phyloP scores from a whole-genome alignment of 352 stramenopile genomes.

The Elongisporangium prolatum region DNA sequence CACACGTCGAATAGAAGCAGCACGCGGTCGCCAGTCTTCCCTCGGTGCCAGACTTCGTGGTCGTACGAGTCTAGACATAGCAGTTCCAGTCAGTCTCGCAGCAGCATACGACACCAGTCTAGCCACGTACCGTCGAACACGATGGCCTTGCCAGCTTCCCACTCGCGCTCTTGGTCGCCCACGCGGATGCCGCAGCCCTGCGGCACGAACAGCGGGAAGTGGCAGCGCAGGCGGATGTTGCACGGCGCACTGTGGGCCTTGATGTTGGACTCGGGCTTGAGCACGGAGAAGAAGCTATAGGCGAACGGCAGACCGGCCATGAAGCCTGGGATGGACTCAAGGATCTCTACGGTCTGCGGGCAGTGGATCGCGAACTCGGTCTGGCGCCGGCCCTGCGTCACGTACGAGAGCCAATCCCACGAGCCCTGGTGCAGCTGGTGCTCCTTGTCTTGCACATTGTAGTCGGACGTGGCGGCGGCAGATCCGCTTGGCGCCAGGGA shows the following conservation, averaged over 20 bases:
- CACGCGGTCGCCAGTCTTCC: slow-evolving; percentile 60
- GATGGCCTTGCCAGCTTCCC: slow-evolving; percentile 74
- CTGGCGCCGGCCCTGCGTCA: slow-evolving; percentile 65
- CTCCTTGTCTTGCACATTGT: slow-evolving; percentile 66
- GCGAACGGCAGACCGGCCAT: slow-evolving; percentile 91
- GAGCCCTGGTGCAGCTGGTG: slow-evolving; percentile 73
- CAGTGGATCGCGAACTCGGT: slow-evolving; percentile 59
- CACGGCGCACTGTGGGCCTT: slow-evolving; percentile 92
- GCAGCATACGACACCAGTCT: too few species aligned
- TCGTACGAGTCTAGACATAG: slow-evolving; percentile 59
- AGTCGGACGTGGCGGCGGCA: slow-evolving; percentile 25
- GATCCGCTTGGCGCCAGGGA: neutral
- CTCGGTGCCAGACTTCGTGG: slow-evolving; percentile 78
- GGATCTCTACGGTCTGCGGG: slow-evolving; percentile 56
- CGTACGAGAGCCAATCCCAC: slow-evolving; percentile 94
- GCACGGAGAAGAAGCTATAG: slow-evolving; percentile 95
- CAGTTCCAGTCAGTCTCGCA: neutral
- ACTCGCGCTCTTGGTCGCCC: slow-evolving; percentile 77
- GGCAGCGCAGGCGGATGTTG: slow-evolving; percentile 94
- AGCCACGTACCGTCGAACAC: slow-evolving; percentile 81
- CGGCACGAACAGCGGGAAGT: slow-evolving; percentile 92
- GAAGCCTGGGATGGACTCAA: slow-evolving; percentile 79
- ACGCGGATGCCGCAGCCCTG: slow-evolving; percentile 90
- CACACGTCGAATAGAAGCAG: slow-evolving; percentile 85
- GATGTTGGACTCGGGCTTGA: slow-evolving; percentile 90